Evolutionary conservation across 2,329 filamentous ascomycete genomes (phyloP).

Genomic region (Plectosphaerella sp.): DNA sequence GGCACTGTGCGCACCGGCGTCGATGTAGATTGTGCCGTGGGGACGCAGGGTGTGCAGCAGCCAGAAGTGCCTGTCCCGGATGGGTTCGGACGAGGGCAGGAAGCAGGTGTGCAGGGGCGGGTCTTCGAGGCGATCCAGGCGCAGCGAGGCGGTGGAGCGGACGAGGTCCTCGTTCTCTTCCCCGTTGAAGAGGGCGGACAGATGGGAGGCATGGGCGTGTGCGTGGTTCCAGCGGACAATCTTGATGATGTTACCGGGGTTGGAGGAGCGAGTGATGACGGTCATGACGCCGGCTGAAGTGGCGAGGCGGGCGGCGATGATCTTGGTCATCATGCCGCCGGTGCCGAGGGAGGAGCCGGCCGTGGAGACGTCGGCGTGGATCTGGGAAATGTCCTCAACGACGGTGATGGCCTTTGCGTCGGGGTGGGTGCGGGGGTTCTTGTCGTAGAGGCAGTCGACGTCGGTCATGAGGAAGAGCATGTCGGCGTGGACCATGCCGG

Average conservation of each 20-base stretch:
- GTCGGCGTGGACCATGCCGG: slow-evolving; percentile 95
- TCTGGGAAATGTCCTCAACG: slow-evolving; percentile 78
- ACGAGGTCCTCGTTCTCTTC: slow-evolving; percentile 25
- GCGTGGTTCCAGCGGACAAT: slow-evolving; percentile 80
- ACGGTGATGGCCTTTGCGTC: slow-evolving; percentile 89
- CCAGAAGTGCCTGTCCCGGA: slow-evolving; percentile 95
- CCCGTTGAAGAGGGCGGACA: slow-evolving; percentile 5
- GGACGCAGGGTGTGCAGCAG: slow-evolving; percentile 87
- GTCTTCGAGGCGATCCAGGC: slow-evolving; percentile 28
- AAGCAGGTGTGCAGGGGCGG: slow-evolving; percentile 88
- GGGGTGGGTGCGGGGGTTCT: slow-evolving; percentile 81
- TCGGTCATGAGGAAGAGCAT: slow-evolving; percentile 98
- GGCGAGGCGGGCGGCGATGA: slow-evolving; percentile 85
- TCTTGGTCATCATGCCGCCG: slow-evolving; percentile 97
- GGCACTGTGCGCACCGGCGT: slow-evolving; percentile 80
- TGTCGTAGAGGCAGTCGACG: slow-evolving; percentile 95
- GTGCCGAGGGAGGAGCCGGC: slow-evolving; percentile 87
- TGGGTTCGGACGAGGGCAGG: slow-evolving; percentile 76
- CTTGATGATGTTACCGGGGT: slow-evolving; percentile 82
- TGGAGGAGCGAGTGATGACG: slow-evolving; percentile 90
- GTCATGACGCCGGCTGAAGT: slow-evolving; percentile 95
- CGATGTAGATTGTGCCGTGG: slow-evolving; percentile 89
- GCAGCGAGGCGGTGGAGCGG: slow-evolving; percentile 36
- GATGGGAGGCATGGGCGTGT: slow-evolving; percentile 11
- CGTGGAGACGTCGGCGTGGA: slow-evolving; percentile 86